Conservation (phyloP, 257 asterid genomes). For the Nicotiana attenuata region DNA sequence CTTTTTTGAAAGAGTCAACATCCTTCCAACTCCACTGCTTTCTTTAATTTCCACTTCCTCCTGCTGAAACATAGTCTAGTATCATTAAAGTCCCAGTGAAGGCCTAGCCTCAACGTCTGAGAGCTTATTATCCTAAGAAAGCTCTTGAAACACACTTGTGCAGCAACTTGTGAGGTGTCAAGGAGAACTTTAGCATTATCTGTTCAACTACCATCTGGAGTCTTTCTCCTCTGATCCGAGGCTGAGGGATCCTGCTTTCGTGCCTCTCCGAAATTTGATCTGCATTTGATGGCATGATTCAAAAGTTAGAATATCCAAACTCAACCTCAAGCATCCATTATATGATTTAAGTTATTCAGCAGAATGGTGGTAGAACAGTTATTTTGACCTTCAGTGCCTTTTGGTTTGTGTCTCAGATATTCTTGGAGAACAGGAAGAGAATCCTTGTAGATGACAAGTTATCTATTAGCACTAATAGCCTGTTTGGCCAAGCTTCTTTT, state of each 20-base stretch:
- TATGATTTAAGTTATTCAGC: background rate
- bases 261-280: conserved; percentile 66
- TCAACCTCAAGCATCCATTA: background rate
- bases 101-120: background rate
- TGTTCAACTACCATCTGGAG: conserved; percentile 24
- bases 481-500: too few species aligned
- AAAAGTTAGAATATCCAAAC: background rate
- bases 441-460: background rate
- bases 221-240: conserved; percentile 37
- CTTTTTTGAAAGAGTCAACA: background rate
- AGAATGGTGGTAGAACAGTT: background rate
- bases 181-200: background rate
- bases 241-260: conserved; percentile 43
- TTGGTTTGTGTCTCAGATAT: background rate
- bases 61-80: background rate
- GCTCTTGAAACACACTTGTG: background rate
- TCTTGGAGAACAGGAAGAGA: background rate
- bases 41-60: background rate
- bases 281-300: conserved; percentile 19
- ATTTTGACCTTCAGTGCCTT: background rate
- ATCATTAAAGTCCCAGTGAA: background rate
- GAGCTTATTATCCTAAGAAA: background rate
- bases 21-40: background rate
- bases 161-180: background rate
- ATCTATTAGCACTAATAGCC: background rate